A percentile compares a stretch with the other conserved stretches of the same genome.
These are phyloP conservation scores for Pulicaria dysenterica DNA, from an alignment of 129 eudicot genomes.

Conservation along the genomic window DNA sequence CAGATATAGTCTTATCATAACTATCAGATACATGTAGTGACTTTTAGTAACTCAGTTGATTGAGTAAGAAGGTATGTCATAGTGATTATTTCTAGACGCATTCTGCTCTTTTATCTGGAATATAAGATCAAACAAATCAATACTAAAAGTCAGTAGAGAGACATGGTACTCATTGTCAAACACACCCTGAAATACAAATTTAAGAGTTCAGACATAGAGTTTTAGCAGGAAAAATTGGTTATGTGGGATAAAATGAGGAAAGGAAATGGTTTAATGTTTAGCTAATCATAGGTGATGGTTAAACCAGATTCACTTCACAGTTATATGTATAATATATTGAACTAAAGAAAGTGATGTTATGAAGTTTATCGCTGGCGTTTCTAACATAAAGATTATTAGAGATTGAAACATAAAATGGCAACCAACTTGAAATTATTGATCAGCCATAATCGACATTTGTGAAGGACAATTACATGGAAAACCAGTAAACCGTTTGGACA, in stretches of 20 bases:
- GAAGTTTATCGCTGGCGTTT: neutral
- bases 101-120: neutral
- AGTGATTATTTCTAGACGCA: constrained; percentile 22
- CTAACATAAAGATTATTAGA: neutral
- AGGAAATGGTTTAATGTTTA: constrained; percentile 2
- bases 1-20: constrained; percentile 1
- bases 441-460: neutral
- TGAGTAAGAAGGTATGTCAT: constrained; percentile 11
- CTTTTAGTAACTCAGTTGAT: neutral
- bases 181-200: constrained; percentile 6
- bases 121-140: constrained; percentile 2
- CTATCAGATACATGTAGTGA: neutral
- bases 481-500: neutral
- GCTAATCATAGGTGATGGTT: neutral
- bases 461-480: constrained; percentile 16
- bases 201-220: neutral
- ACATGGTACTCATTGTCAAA: neutral
- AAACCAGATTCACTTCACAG: constrained; percentile 4
- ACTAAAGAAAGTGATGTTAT: constrained; percentile 8
- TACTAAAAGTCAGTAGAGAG: neutral
- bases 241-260: neutral
- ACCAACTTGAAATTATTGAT: constrained; percentile 9
- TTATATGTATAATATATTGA: constrained; percentile 13
- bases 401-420: constrained; percentile 16
- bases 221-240: neutral